Conservation (phyloP, 208 protist species). For the Acanthamoeba castellanii region DNA sequence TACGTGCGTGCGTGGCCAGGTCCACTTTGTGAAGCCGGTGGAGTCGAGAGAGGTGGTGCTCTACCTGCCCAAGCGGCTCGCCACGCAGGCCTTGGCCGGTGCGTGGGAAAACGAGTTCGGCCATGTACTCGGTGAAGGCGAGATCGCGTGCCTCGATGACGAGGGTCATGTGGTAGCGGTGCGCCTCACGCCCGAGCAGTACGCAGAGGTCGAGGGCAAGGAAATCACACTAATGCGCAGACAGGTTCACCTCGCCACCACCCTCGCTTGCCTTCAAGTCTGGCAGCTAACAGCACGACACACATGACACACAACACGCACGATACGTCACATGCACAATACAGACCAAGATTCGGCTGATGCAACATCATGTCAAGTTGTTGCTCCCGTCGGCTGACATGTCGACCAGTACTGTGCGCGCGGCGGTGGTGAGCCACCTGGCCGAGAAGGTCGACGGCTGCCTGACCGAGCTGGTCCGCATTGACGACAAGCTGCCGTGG, state of each 20-base stretch:
- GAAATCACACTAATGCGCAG: neutral
- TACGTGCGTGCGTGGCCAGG: neutral
- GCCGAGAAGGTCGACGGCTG: neutral
- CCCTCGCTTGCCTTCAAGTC: neutral
- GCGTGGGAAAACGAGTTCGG: conserved; percentile 7
- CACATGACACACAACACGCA: neutral
- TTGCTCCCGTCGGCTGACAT: neutral
- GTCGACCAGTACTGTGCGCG: neutral
- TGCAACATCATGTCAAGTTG: conserved; percentile 3
- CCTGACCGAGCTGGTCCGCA: neutral
- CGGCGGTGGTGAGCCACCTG: neutral
- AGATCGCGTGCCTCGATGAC: neutral
- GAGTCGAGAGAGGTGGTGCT: neutral
- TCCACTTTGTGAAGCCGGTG: neutral
- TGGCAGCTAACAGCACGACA: neutral
- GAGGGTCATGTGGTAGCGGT: neutral
- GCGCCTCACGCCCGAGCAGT: neutral
- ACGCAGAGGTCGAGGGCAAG: neutral
- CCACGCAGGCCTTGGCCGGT: neutral
- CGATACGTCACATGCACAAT: neutral
- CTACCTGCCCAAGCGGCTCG: neutral
- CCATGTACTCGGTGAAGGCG: neutral
- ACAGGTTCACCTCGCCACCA: neutral
- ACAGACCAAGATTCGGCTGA: neutral
- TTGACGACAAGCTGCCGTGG: neutral